Conservation (phyloP, 108 stramenopile genomes). For the Fragilaria radians region DNA sequence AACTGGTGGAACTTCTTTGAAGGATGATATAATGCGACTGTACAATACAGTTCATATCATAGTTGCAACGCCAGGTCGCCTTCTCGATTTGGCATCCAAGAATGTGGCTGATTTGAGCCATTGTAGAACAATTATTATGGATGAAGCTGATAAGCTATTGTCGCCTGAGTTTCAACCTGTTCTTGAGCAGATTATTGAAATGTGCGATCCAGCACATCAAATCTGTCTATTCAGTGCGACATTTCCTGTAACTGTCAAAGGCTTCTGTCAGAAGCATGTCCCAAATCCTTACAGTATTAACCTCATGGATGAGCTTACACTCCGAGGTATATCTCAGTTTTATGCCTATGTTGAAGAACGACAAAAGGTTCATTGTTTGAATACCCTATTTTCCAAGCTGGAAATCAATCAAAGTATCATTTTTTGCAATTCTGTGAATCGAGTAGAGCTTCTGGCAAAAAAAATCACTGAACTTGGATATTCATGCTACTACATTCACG, state of each 20-base stretch:
- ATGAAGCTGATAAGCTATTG: constrained; percentile 98
- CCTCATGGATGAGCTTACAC: constrained; percentile 99
- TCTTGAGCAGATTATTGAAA: constrained; percentile 87
- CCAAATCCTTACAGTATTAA: constrained; percentile 94
- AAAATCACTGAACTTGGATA: constrained; percentile 99
- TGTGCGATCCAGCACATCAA: constrained; percentile 86
- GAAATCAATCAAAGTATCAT: constrained; percentile 99
- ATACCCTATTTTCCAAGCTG: constrained; percentile 96
- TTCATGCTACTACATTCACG: constrained; percentile 99
- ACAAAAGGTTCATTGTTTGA: constrained; percentile 98
- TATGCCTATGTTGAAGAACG: constrained; percentile 99
- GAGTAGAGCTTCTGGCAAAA: constrained; percentile 96
- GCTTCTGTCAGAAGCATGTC: constrained; percentile 92
- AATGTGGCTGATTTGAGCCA: constrained; percentile 91
- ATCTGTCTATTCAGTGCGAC: constrained; percentile 99
- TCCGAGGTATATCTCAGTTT: constrained; percentile 96
- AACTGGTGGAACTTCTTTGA: constrained; percentile 95
- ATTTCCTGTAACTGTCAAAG: constrained; percentile 96
- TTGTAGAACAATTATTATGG: constrained; percentile 95
- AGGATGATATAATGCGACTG: constrained; percentile 98
- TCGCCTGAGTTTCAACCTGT: constrained; percentile 95
- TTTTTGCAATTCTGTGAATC: constrained; percentile 98
- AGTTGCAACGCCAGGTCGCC: constrained; percentile 97
- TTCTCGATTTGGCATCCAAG: constrained; percentile 95
- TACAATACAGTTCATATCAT: constrained; percentile 93